These are phyloP conservation scores for Cyberlindnera meyerae DNA, from an alignment of 805 yeast genomes.

Conservation along the genomic window DNA sequence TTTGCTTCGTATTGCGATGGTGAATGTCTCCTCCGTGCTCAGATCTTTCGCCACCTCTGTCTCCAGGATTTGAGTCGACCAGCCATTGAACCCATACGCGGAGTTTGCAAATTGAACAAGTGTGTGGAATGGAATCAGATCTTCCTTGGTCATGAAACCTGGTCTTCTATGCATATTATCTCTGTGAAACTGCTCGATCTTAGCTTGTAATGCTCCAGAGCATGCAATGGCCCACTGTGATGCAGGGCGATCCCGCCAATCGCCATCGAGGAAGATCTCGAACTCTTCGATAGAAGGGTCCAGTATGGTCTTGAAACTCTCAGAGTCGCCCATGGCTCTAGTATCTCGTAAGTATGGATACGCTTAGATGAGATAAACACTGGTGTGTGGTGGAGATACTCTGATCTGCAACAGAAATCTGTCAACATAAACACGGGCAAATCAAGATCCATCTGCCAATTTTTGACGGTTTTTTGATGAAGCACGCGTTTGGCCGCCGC, in stretches of 20 bases:
- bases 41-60: constrained; percentile 16
- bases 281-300: constrained; percentile 21
- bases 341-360: too few species aligned
- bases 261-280: constrained; percentile 27
- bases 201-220: constrained; percentile 45
- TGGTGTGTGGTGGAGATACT: too few species aligned
- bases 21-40: constrained; percentile 11
- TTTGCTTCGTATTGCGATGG: constrained; percentile 32
- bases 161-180: constrained; percentile 9
- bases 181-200: constrained; percentile 32
- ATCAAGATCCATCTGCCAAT: too few species aligned
- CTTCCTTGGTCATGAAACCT: constrained; percentile 1
- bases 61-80: constrained; percentile 42
- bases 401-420: too few species aligned
- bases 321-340: too few species aligned
- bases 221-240: constrained; percentile 43
- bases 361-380: too few species aligned
- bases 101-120: constrained; percentile 43
- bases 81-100: constrained; percentile 52
- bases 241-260: constrained; percentile 34
- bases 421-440: too few species aligned
- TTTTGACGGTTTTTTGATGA: too few species aligned
- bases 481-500: too few species aligned
- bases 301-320: constrained; percentile 4
- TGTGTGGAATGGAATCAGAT: constrained; percentile 28